Evolutionary conservation across 495 filamentous ascomycete genomes (phyloP).

Genomic region (Aspergillus steynii): DNA sequence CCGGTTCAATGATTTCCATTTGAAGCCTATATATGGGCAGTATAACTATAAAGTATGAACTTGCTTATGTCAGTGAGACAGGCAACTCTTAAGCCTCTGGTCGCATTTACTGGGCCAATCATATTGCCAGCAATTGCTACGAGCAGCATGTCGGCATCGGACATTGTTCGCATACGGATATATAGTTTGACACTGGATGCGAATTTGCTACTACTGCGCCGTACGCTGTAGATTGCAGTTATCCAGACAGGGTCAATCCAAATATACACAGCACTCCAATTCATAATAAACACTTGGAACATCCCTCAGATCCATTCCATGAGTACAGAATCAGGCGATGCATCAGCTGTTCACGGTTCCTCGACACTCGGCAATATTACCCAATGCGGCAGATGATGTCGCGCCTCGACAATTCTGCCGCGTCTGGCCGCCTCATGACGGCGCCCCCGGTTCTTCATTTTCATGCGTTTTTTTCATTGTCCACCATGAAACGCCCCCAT

Average conservation of each 20-base stretch:
- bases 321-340: too few relatives aligned
- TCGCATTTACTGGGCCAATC: background rate
- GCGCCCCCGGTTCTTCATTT: constrained; percentile 24
- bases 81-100: background rate
- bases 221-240: too few relatives aligned
- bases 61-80: background rate
- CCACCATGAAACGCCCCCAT: constrained; percentile 7
- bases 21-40: background rate
- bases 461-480: constrained; percentile 8
- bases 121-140: background rate
- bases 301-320: too few relatives aligned
- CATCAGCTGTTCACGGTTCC: too few relatives aligned
- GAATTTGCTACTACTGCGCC: too few relatives aligned
- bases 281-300: too few relatives aligned
- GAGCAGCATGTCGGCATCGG: background rate
- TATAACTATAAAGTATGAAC: background rate
- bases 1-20: background rate
- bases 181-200: background rate
- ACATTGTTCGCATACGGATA: background rate
- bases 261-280: too few relatives aligned
- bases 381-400: constrained; percentile 26
- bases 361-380: constrained; percentile 24
- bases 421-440: constrained; percentile 31
- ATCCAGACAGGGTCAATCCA: too few relatives aligned
- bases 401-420: constrained; percentile 36